Evolutionary conservation across 1,284 basidiomycete genomes (phyloP).

Genomic region (Wolfiporia cocos): DNA sequence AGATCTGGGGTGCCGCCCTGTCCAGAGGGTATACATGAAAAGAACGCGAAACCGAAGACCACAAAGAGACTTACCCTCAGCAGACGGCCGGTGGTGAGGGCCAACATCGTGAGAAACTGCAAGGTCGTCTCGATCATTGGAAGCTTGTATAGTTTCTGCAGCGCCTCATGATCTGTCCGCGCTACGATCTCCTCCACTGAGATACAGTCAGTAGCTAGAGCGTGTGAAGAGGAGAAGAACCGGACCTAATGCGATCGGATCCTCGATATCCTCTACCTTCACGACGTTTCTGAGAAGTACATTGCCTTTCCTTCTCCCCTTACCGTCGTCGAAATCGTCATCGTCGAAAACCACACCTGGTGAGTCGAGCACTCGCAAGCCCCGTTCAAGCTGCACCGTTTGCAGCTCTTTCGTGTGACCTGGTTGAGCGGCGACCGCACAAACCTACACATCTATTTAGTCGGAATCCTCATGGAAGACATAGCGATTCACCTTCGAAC

Average conservation of each 20-base stretch:
- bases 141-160: slow-evolving; percentile 81
- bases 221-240: slow-evolving; percentile 3
- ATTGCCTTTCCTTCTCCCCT: slow-evolving; percentile 54
- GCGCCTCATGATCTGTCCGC: slow-evolving; percentile 60
- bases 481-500: slow-evolving; percentile 66
- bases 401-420: slow-evolving; percentile 96
- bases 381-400: slow-evolving; percentile 88
- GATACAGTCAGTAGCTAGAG: neutral
- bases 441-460: slow-evolving; percentile 61
- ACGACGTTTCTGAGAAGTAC: slow-evolving; percentile 88
- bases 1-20: slow-evolving; percentile 92
- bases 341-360: slow-evolving; percentile 94
- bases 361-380: slow-evolving; percentile 90
- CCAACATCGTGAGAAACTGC: slow-evolving; percentile 90
- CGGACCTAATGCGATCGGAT: slow-evolving; percentile 82
- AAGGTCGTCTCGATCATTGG: slow-evolving; percentile 68
- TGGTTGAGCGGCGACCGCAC: slow-evolving; percentile 91
- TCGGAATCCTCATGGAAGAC: slow-evolving; percentile 37
- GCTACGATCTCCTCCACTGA: slow-evolving; percentile 80
- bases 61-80: slow-evolving; percentile 71
- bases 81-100: slow-evolving; percentile 80
- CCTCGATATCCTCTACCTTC: slow-evolving; percentile 88
- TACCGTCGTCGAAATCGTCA: slow-evolving; percentile 42
- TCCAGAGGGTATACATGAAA: no score
- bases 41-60: no score